Evolutionary conservation across 2,329 filamentous ascomycete genomes (phyloP).

Genomic region (Fusarium tuaranense): DNA sequence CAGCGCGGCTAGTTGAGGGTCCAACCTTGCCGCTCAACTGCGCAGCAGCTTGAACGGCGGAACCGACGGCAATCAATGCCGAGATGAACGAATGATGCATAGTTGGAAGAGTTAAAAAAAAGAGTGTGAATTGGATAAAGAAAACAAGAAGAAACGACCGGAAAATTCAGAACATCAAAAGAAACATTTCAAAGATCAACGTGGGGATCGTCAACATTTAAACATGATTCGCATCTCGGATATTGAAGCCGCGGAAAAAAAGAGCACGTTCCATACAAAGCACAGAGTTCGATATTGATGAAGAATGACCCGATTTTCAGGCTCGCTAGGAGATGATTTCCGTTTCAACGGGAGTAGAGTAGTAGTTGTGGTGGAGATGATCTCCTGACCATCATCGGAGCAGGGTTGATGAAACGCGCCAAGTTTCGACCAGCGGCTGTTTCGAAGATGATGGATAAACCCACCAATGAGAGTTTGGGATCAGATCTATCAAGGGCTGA

Average conservation of each 20-base stretch:
- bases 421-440: constrained; percentile 2
- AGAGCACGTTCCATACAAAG: neutral
- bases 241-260: neutral
- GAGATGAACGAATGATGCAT: constrained; percentile 25
- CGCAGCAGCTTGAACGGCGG: constrained; percentile 32
- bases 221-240: neutral
- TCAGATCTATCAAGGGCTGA: neutral
- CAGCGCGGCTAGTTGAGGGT: constrained; percentile 15
- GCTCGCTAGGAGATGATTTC: neutral
- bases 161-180: neutral
- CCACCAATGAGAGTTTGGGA: neutral
- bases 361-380: neutral
- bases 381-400: neutral
- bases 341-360: neutral
- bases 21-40: constrained; percentile 37
- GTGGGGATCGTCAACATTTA: neutral
- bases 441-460: neutral
- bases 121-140: neutral
- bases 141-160: neutral
- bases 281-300: constrained; percentile 2
- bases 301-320: constrained; percentile 10
- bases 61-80: constrained; percentile 31
- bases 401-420: constrained; percentile 12
- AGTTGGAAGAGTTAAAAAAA: neutral
- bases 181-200: neutral